Percentiles rank a stretch among this genome's conserved stretches.
Conservation (phyloP, 176 grass and related monocot genomes). For the Carex myosuroides region DNA sequence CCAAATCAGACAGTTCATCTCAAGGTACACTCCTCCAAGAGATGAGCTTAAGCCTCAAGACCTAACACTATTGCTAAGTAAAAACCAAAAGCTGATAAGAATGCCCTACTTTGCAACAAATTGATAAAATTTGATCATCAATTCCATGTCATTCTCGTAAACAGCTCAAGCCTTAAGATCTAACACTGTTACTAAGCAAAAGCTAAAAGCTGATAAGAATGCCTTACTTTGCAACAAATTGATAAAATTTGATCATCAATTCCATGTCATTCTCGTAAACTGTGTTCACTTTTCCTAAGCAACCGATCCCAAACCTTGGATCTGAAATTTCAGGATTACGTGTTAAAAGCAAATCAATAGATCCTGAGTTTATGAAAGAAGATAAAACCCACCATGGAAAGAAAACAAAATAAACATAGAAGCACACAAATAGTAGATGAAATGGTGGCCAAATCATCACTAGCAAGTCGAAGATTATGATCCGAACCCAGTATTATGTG, state of each 20-base stretch:
- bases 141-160: conserved; percentile 67
- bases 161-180: neutral
- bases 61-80: neutral
- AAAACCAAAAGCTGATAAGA: neutral
- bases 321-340: conserved; percentile 36
- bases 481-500: neutral
- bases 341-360: conserved; percentile 4
- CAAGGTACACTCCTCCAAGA: neutral
- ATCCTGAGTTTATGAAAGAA: neutral
- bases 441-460: neutral
- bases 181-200: neutral
- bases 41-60: neutral
- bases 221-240: conserved; percentile 78
- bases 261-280: conserved; percentile 72
- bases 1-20: neutral
- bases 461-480: neutral
- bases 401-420: neutral
- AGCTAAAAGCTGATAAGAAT: neutral
- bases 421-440: neutral
- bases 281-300: conserved; percentile 66
- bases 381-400: neutral
- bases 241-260: conserved; percentile 74
- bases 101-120: conserved; percentile 78
- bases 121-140: conserved; percentile 76
- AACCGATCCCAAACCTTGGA: conserved; percentile 77